Evolutionary conservation across 768 basidiomycete genomes (phyloP).

Genomic region (Leucocoprinus sp.): DNA sequence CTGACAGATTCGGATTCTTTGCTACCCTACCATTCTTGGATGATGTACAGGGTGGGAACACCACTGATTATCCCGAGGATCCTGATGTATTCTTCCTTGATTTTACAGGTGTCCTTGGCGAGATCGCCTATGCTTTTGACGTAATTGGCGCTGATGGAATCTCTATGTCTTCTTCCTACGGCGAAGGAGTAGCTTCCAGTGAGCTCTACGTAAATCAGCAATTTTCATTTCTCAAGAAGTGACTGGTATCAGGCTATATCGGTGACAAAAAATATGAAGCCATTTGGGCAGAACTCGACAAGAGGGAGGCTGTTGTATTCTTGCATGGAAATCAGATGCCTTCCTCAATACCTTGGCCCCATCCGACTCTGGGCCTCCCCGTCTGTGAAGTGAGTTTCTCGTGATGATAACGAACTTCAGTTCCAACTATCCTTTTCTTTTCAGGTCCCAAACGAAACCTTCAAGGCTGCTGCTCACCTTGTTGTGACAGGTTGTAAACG

Average conservation of each 20-base stretch:
- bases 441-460: slow-evolving; percentile 76
- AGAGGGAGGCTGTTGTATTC: slow-evolving; percentile 53
- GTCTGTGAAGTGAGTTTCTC: slow-evolving; percentile 46
- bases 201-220: slow-evolving; percentile 13
- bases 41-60: slow-evolving; percentile 46
- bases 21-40: slow-evolving; percentile 54
- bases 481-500: slow-evolving; percentile 66
- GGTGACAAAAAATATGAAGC: slow-evolving; percentile 56
- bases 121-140: slow-evolving; percentile 57
- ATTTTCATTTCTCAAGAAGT: slow-evolving; percentile 6
- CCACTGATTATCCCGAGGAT: background rate
- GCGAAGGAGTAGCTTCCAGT: slow-evolving; percentile 48
- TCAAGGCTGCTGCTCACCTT: slow-evolving; percentile 72
- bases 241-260: slow-evolving; percentile 43
- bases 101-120: slow-evolving; percentile 43
- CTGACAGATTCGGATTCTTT: slow-evolving; percentile 61
- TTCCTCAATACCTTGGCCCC: slow-evolving; percentile 56
- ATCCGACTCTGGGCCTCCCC: slow-evolving; percentile 58
- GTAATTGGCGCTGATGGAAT: slow-evolving; percentile 56
- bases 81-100: background rate
- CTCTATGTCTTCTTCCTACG: slow-evolving; percentile 61
- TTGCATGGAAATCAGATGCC: slow-evolving; percentile 65
- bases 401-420: background rate
- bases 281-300: slow-evolving; percentile 65
- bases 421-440: background rate